Conservation (phyloP, 2,329 filamentous ascomycete species). For the Whalleya microplaca region DNA sequence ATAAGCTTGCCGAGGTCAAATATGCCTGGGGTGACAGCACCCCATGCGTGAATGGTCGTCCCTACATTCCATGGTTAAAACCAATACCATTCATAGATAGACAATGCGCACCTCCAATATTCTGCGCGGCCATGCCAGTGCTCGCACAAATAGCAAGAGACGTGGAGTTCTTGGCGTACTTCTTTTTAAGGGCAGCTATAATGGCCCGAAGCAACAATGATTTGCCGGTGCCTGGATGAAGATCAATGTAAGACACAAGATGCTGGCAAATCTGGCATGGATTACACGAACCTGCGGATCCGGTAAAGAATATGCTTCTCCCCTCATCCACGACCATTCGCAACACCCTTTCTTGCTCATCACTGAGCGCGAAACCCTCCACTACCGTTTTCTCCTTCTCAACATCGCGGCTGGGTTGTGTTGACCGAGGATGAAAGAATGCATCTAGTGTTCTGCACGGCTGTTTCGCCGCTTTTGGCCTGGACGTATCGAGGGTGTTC, state of each 20-base stretch:
- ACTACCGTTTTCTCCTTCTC: background rate
- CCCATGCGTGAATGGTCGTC: background rate
- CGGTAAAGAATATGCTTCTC: slow-evolving; percentile 79
- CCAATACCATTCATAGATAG: slow-evolving; percentile 77
- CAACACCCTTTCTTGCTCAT: slow-evolving; percentile 70
- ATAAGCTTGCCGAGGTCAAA: slow-evolving; percentile 59
- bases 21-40: background rate
- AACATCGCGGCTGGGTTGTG: background rate
- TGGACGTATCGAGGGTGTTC: background rate
- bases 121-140: slow-evolving; percentile 75
- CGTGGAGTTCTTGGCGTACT: slow-evolving; percentile 65
- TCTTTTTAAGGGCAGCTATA: slow-evolving; percentile 66
- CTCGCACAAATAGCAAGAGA: slow-evolving; percentile 75
- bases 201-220: slow-evolving; percentile 75
- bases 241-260: too few relatives aligned
- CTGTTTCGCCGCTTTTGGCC: background rate
- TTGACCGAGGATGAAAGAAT: background rate
- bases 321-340: slow-evolving; percentile 66
- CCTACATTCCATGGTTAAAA: slow-evolving; percentile 68
- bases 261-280: too few relatives aligned
- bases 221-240: slow-evolving; percentile 65
- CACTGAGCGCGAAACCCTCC: slow-evolving; percentile 50
- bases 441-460: background rate
- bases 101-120: slow-evolving; percentile 74
- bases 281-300: slow-evolving; percentile 55